Evolutionary conservation across 495 filamentous ascomycete species (phyloP).

Genomic region (Zalerion maritima): DNA sequence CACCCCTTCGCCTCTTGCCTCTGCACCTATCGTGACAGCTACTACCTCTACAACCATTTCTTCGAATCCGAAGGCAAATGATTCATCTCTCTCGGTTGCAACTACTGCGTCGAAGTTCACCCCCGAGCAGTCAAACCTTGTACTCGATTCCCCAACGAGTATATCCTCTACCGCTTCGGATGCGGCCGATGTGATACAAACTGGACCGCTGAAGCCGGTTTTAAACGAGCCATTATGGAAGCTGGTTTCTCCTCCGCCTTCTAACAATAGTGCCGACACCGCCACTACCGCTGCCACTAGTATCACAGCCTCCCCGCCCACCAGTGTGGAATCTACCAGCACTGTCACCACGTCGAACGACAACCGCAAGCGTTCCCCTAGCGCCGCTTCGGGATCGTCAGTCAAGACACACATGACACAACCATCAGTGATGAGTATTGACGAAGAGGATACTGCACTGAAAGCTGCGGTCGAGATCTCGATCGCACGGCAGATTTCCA

Average conservation of each 20-base stretch:
- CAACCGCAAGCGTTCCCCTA: conserved; percentile 16
- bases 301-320: conserved; percentile 2
- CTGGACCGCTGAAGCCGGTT: conserved; percentile 15
- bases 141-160: conserved; percentile 32
- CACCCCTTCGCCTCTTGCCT: no score
- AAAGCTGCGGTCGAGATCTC: conserved; percentile 38
- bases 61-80: no score
- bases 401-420: conserved; percentile 15
- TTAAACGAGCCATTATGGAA: conserved; percentile 35
- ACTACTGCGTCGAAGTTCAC: no score
- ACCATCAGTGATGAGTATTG: conserved; percentile 19
- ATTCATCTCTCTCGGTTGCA: no score
- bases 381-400: conserved; percentile 15
- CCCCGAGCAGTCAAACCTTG: conserved; percentile 27
- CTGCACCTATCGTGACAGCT: no score
- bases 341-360: conserved; percentile 13
- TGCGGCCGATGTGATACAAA: conserved; percentile 12
- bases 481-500: conserved; percentile 43
- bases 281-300: no score
- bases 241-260: conserved; percentile 27
- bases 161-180: conserved; percentile 11
- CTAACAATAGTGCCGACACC: no score
- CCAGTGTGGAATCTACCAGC: conserved; percentile 7
- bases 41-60: no score
- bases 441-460: conserved; percentile 19